These are phyloP conservation scores for Leishmania gerbilli DNA, from an alignment of 208 protist genomes.

Conservation along the genomic window DNA sequence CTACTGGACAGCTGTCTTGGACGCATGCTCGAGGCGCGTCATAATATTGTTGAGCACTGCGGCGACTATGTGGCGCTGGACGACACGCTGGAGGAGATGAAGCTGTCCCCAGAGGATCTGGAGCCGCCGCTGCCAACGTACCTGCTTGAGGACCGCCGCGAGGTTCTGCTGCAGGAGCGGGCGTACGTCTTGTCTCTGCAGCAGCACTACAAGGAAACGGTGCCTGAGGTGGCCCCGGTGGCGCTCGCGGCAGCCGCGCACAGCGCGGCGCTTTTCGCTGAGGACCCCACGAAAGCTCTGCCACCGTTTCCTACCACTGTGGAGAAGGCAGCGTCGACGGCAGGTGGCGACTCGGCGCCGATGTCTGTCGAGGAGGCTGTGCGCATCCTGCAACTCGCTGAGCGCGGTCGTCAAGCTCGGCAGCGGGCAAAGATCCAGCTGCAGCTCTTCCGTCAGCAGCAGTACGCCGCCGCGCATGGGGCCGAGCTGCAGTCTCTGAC, in stretches of 20 bases:
- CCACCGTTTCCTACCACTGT: slow-evolving; percentile 11
- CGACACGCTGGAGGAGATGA: slow-evolving; percentile 92
- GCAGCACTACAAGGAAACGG: slow-evolving; percentile 67
- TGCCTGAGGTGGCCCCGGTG: slow-evolving; percentile 66
- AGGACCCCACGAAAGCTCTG: slow-evolving; percentile 39
- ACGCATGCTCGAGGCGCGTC: slow-evolving; percentile 94
- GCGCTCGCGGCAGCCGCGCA: slow-evolving; percentile 33
- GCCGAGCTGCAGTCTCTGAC: slow-evolving; percentile 67
- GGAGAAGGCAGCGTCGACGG: not conserved
- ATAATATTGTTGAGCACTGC: slow-evolving; percentile 68
- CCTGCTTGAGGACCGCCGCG: slow-evolving; percentile 84
- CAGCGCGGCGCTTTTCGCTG: slow-evolving; percentile 12
- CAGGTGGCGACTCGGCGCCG: slow-evolving; percentile 7
- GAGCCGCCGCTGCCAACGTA: slow-evolving; percentile 91
- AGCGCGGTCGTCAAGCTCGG: slow-evolving; percentile 95
- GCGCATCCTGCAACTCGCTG: slow-evolving; percentile 90
- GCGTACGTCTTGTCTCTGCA: slow-evolving; percentile 80
- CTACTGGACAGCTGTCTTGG: slow-evolving; percentile 92
- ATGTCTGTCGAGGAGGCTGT: slow-evolving; percentile 90
- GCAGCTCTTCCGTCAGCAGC: slow-evolving; percentile 85
- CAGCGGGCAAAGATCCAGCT: slow-evolving; percentile 93
- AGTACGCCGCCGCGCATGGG: slow-evolving; percentile 52
- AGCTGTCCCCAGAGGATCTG: slow-evolving; percentile 79
- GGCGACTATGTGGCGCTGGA: slow-evolving; percentile 89
- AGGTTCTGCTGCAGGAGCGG: slow-evolving; percentile 69